Evolutionary conservation across 306 rosid genomes (phyloP).

Genomic region (Biancaea sappan): DNA sequence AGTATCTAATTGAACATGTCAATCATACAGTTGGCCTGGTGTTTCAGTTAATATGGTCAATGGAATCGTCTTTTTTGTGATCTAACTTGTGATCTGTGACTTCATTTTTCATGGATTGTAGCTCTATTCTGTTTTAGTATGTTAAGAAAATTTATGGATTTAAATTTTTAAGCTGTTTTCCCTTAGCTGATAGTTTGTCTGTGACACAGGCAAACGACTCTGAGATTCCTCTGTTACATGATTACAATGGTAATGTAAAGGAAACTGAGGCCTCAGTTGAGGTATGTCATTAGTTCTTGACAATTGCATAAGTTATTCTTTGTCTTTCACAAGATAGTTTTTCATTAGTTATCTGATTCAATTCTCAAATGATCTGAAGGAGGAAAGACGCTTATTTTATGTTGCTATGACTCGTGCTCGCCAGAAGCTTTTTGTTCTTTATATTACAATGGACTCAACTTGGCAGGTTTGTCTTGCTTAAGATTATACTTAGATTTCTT

Average conservation of each 20-base stretch:
- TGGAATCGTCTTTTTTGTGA: conserved; percentile 7
- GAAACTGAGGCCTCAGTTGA: conserved; percentile 73
- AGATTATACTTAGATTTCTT: neutral
- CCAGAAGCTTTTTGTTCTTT: conserved; percentile 63
- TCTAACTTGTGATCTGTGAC: conserved; percentile 25
- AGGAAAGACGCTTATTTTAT: conserved; percentile 88
- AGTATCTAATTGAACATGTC: conserved; percentile 19
- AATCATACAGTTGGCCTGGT: neutral
- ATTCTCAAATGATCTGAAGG: conserved; percentile 52
- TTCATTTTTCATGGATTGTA: conserved; percentile 19
- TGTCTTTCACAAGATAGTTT: conserved; percentile 16
- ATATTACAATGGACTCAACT: conserved; percentile 74
- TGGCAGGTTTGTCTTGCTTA: conserved; percentile 71
- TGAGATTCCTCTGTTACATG: conserved; percentile 89
- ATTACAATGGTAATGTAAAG: conserved; percentile 60
- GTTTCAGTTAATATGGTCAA: conserved; percentile 14
- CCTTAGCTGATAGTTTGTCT: conserved; percentile 35
- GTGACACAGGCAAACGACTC: conserved; percentile 76
- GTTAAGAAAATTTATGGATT: conserved; percentile 13
- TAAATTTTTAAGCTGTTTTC: conserved; percentile 6
- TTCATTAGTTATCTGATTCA: conserved; percentile 2
- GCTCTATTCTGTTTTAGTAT: conserved; percentile 14
- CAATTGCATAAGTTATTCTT: conserved; percentile 5
- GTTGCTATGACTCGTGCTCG: conserved; percentile 99
- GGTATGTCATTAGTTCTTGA: conserved; percentile 50